Percentiles rank a stretch among this genome's conserved stretches.
phyloP scores from a whole-genome alignment of 1,284 basidiomycete species.

The Schizopora paradoxa region DNA sequence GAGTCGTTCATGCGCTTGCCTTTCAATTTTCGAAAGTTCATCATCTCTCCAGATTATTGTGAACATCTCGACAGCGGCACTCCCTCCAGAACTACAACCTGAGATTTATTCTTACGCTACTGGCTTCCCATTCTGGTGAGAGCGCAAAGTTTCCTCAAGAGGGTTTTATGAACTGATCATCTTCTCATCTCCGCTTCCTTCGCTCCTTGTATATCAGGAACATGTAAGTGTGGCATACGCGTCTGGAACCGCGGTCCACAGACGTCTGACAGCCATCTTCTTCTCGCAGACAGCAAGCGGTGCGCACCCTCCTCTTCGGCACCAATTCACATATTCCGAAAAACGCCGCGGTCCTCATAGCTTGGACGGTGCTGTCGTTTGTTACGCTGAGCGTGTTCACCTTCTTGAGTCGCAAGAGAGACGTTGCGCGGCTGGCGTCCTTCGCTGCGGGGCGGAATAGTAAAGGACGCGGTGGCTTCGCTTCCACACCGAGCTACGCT shows the following conservation, averaged over 20 bases:
- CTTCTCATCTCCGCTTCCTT: conserved; percentile 18
- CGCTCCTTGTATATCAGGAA: not conserved
- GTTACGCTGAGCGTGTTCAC: conserved; percentile 38
- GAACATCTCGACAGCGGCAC: conserved; percentile 38
- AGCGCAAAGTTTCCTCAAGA: too few species aligned
- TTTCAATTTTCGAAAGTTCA: not conserved
- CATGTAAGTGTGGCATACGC: too few species aligned
- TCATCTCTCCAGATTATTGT: conserved; percentile 35
- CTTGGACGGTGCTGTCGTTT: conserved; percentile 37
- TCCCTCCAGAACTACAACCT: conserved; percentile 42
- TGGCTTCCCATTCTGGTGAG: conserved; percentile 45
- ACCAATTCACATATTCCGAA: conserved; percentile 39
- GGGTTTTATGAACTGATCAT: too few species aligned
- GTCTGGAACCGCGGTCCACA: not conserved
- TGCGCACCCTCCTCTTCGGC: conserved; percentile 46
- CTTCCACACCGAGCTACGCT: too few species aligned
- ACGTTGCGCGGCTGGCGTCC: conserved; percentile 1
- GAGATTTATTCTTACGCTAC: conserved; percentile 35
- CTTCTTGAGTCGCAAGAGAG: conserved; percentile 32
- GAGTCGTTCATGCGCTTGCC: conserved; percentile 4
- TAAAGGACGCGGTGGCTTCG: too few species aligned
- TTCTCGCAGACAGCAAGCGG: conserved; percentile 26
- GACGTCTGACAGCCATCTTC: not conserved
- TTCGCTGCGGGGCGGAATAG: not conserved
- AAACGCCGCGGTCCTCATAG: conserved; percentile 42